Base-by-base conservation (phyloP, 2,329 filamentous ascomycete species). In the Celoporthe dispersa region DNA sequence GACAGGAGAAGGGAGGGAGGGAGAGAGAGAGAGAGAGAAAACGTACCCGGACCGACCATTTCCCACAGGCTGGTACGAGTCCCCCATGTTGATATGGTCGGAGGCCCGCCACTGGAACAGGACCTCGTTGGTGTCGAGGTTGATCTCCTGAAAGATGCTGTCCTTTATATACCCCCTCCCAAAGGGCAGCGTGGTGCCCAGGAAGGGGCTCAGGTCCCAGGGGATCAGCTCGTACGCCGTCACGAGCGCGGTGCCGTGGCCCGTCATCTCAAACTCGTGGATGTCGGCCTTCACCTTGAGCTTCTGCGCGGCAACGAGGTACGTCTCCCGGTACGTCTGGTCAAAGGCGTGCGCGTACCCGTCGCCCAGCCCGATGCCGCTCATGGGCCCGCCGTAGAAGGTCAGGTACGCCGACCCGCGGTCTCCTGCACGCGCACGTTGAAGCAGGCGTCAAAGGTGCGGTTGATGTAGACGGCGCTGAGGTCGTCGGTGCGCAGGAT, bases 211-310 rank as follows among this genome's bases (percentile, higher is more conserved):
- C 28, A 76, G 69, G 65, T 79, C 73, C 14, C 71, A 73, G 37
- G 69, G 51, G 12, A 66, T 72, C 41, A 71, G 68, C 12, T 79
- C 77, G 71, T 83, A 84, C 60, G 80, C 80, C 19, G 79, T 80
- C 73, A 84, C 78, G 44, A 85, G 75, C 25, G 80, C 80, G 0
- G 81, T 81, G 37, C 79, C 79, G 68, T 81, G 73, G 0, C 75
- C 68, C 0, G 82, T 84, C n/a, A 84, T 74, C n/a, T 77, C 75
- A 69, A 84, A 80, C 67, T 84, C 81, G 72, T 84, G 83, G 67
- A 82, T 77, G 68, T 85, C 67, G n/a, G 59, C 80, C 9, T 64
- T 51, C 39, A 41, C 53, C 19, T 22, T 19, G 16, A 60, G n/a
- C 25, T 57, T 41, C n/a, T 67, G 53, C n/a, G 65, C 55, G 25